phyloP scores from a whole-genome alignment of 2,329 filamentous ascomycete species.

The Nemania diffusa region DNA sequence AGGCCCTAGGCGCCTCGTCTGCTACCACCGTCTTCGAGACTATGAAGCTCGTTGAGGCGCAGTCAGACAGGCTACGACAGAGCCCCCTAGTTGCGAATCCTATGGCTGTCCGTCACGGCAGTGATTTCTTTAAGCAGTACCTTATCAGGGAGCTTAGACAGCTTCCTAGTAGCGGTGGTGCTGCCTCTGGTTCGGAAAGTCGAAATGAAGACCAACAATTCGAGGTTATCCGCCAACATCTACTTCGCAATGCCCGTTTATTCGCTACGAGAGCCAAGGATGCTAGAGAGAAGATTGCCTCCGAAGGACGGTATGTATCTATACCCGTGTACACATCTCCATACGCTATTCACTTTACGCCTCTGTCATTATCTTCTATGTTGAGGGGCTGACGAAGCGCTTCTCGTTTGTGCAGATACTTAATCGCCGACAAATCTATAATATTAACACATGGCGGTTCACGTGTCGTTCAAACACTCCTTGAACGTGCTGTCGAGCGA shows the following conservation, averaged over 20 bases:
- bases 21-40: slow-evolving; percentile 94
- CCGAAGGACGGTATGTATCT: slow-evolving; percentile 63
- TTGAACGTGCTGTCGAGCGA: slow-evolving; percentile 78
- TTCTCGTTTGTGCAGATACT: slow-evolving; percentile 61
- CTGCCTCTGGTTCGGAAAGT: slow-evolving; percentile 41
- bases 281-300: slow-evolving; percentile 83
- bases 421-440: slow-evolving; percentile 80
- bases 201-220: slow-evolving; percentile 68
- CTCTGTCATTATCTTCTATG: background rate
- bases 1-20: slow-evolving; percentile 80
- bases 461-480: slow-evolving; percentile 80
- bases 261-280: slow-evolving; percentile 91
- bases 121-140: slow-evolving; percentile 95
- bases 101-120: slow-evolving; percentile 91
- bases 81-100: slow-evolving; percentile 80
- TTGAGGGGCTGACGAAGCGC: slow-evolving; percentile 10
- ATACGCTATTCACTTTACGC: background rate
- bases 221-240: slow-evolving; percentile 81
- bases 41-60: slow-evolving; percentile 81
- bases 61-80: slow-evolving; percentile 78
- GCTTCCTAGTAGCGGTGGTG: slow-evolving; percentile 53
- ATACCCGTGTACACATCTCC: background rate
- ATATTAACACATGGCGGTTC: slow-evolving; percentile 94
- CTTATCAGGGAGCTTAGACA: slow-evolving; percentile 78
- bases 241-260: slow-evolving; percentile 84